These are phyloP conservation scores for Elasticomyces elasticus DNA, from an alignment of 495 filamentous ascomycete species.

Conservation along the genomic window DNA sequence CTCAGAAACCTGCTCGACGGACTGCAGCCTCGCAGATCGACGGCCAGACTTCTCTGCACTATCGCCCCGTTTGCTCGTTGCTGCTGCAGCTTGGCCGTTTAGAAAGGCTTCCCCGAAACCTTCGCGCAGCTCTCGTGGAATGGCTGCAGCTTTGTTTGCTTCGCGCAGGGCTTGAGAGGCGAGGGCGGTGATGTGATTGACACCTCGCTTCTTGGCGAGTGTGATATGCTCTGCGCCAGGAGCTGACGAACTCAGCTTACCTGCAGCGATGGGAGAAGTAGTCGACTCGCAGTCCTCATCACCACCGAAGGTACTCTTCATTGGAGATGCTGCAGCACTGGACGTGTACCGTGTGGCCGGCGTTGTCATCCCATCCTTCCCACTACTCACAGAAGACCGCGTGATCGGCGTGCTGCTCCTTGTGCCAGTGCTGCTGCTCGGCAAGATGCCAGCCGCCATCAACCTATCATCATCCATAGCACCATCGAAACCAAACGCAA, in stretches of 20 bases:
- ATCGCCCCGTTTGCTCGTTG: not conserved
- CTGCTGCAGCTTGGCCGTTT: not conserved
- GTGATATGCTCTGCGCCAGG: not conserved
- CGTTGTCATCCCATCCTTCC: not conserved
- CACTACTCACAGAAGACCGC: not conserved
- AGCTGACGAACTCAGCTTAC: not conserved
- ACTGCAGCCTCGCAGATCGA: not conserved
- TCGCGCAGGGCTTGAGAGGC: not conserved
- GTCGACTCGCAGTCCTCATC: not conserved
- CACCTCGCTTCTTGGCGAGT: not conserved
- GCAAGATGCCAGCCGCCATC: not conserved
- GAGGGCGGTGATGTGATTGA: not conserved
- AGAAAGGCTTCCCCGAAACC: slow-evolving; percentile 4
- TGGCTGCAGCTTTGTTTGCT: not conserved
- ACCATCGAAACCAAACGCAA: not conserved
- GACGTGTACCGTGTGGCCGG: not conserved
- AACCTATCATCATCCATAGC: not conserved
- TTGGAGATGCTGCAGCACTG: not conserved
- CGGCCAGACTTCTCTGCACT: not conserved
- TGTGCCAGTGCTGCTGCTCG: not conserved
- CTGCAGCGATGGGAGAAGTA: not conserved
- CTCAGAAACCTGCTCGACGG: not conserved
- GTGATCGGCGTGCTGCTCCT: not conserved
- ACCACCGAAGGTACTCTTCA: not conserved
- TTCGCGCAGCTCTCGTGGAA: not conserved